Evolutionary conservation across 305 asterid genomes (phyloP).

Genomic region (Fraxinus latifolia): DNA sequence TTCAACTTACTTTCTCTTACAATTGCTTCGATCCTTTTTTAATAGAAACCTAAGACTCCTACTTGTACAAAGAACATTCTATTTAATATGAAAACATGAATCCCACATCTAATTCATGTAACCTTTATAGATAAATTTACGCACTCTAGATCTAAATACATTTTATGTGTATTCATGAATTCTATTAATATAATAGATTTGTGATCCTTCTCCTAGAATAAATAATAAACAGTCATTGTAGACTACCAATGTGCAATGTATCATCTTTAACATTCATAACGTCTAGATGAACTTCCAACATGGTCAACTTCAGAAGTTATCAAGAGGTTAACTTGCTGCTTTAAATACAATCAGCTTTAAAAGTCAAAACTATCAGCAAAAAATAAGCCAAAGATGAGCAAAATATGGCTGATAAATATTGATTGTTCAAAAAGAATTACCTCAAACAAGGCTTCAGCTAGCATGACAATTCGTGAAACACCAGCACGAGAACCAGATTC

Average conservation of each 20-base stretch:
- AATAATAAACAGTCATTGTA: not conserved
- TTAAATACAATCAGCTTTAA: not conserved
- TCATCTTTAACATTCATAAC: not conserved
- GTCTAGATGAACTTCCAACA: not conserved
- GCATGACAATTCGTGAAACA: constrained; percentile 82
- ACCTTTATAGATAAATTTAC: not conserved
- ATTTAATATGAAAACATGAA: not conserved
- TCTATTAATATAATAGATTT: not conserved
- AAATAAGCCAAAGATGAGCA: not conserved
- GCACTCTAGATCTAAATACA: not conserved
- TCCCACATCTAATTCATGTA: not conserved
- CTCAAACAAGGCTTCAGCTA: constrained; percentile 96
- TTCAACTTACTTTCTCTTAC: not conserved
- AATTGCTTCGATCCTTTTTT: not conserved
- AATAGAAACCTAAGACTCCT: not conserved
- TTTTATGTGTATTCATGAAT: not conserved
- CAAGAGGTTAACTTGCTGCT: not conserved
- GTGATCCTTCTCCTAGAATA: not conserved
- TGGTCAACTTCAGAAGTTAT: not conserved
- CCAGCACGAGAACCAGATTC: constrained; percentile 71
- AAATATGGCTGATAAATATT: constrained; percentile 7
- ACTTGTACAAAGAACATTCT: not conserved
- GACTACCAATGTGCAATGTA: not conserved
- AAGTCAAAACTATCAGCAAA: not conserved
- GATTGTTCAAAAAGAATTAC: constrained; percentile 32